Conservation (phyloP, 129 eudicot genomes). For the Tanacetum coccineum region DNA sequence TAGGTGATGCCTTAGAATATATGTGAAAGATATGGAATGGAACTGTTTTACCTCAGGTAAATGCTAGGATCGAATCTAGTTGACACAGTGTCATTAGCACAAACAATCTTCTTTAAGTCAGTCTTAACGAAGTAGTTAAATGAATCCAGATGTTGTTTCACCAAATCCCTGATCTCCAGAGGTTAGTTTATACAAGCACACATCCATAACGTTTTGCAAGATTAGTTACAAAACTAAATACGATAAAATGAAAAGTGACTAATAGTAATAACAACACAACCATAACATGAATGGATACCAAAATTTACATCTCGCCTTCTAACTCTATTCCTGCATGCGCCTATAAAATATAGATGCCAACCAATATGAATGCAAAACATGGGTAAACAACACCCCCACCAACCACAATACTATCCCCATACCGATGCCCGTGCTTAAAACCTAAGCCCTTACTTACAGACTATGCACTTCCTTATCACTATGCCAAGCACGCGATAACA, state of each 20-base stretch:
- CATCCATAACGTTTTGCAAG: background rate
- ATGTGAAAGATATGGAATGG: background rate
- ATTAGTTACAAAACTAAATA: background rate
- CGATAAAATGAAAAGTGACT: background rate
- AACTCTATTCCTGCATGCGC: too few species aligned
- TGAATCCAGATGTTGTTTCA: conserved; percentile 86
- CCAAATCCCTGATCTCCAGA: conserved; percentile 78
- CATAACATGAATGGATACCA: too few species aligned
- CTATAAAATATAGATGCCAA: too few species aligned
- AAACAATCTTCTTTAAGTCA: conserved; percentile 71
- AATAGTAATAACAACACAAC: too few species aligned
- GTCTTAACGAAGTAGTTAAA: conserved; percentile 71
- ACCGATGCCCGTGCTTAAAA: too few species aligned
- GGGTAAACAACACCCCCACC: too few species aligned
- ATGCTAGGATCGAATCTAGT: conserved; percentile 36
- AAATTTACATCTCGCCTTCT: too few species aligned
- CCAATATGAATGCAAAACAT: too few species aligned
- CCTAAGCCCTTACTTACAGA: too few species aligned
- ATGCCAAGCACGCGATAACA: too few species aligned
- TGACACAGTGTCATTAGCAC: conserved; percentile 50
- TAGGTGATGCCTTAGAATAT: background rate
- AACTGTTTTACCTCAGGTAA: conserved; percentile 51
- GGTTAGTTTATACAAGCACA: conserved; percentile 1
- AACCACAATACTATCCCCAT: too few species aligned
- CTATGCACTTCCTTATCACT: too few species aligned